These are phyloP conservation scores for Yarrowia yakushimensis DNA, from an alignment of 805 yeast genomes.

Conservation along the genomic window DNA sequence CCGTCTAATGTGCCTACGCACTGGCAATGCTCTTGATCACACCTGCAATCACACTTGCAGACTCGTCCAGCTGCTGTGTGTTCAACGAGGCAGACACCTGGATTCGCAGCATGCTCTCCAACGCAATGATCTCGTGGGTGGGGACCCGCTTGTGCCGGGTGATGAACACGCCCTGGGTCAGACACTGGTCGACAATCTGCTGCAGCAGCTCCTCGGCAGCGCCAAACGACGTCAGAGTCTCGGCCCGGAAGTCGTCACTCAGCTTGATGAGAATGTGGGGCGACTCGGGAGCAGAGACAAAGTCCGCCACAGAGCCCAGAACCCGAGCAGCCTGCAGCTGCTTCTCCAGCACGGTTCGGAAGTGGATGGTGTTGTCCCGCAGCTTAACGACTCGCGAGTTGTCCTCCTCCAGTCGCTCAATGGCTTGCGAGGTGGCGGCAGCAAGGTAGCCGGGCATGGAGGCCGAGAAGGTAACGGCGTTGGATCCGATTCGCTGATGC, in stretches of 20 bases:
- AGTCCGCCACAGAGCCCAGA: not conserved
- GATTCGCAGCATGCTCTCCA: slow-evolving; percentile 47
- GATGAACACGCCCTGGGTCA: slow-evolving; percentile 55
- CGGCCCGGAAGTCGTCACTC: slow-evolving; percentile 38
- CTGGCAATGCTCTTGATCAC: not conserved
- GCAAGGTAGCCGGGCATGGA: slow-evolving; percentile 91
- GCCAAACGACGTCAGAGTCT: slow-evolving; percentile 31
- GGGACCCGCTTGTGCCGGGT: slow-evolving; percentile 61
- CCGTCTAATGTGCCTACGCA: not conserved
- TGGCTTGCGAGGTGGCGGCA: slow-evolving; percentile 31
- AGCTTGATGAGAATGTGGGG: slow-evolving; percentile 70
- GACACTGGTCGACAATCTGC: slow-evolving; percentile 55
- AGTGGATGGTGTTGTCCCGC: slow-evolving; percentile 29
- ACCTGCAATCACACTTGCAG: slow-evolving; percentile 16
- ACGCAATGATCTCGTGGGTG: slow-evolving; percentile 70
- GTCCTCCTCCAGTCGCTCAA: slow-evolving; percentile 36
- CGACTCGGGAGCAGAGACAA: slow-evolving; percentile 41
- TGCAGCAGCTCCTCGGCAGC: slow-evolving; percentile 46
- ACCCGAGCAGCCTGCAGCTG: not conserved
- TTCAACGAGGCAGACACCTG: slow-evolving; percentile 2
- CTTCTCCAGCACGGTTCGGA: slow-evolving; percentile 27
- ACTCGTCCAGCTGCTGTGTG: not conserved
- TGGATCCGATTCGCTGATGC: slow-evolving; percentile 87
- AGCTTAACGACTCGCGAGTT: slow-evolving; percentile 29
- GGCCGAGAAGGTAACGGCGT: slow-evolving; percentile 91